These are phyloP conservation scores for Aspergillus pseudoviridinutans DNA, from an alignment of 2,329 filamentous ascomycete species.

Conservation along the genomic window DNA sequence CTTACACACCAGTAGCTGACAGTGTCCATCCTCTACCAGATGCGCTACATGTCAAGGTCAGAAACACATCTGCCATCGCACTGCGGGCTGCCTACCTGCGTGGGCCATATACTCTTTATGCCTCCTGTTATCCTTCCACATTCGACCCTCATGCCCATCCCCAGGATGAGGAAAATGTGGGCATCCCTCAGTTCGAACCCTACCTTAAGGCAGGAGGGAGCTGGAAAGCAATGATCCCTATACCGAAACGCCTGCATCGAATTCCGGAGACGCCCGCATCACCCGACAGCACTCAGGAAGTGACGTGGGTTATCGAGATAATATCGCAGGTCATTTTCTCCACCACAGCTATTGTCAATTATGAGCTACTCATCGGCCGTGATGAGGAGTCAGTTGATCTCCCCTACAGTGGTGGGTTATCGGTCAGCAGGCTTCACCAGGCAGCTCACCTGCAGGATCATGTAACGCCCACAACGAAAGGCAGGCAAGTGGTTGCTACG, in stretches of 20 bases:
- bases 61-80: conserved; percentile 86
- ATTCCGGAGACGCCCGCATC: conserved; percentile 37
- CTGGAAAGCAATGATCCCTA: conserved; percentile 74
- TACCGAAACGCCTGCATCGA: conserved; percentile 74
- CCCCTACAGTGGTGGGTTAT: conserved; percentile 55
- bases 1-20: conserved; percentile 84
- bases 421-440: conserved; percentile 44
- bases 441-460: conserved; percentile 75
- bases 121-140: conserved; percentile 75
- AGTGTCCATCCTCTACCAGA: conserved; percentile 83
- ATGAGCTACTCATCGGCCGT: conserved; percentile 78
- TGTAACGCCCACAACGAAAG: conserved; percentile 57
- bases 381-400: conserved; percentile 79
- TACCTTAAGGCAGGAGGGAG: conserved; percentile 90
- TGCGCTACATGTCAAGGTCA: conserved; percentile 78
- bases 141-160: conserved; percentile 82
- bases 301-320: conserved; percentile 87
- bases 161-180: conserved; percentile 64
- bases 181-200: conserved; percentile 87
- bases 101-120: conserved; percentile 87
- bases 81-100: conserved; percentile 93
- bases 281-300: conserved; percentile 48
- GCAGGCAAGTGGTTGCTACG: conserved; percentile 56
- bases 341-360: conserved; percentile 77
- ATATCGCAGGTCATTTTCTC: conserved; percentile 94